Evolutionary conservation across 2,329 filamentous ascomycete species (phyloP).

Genomic region (Didymella exigua): DNA sequence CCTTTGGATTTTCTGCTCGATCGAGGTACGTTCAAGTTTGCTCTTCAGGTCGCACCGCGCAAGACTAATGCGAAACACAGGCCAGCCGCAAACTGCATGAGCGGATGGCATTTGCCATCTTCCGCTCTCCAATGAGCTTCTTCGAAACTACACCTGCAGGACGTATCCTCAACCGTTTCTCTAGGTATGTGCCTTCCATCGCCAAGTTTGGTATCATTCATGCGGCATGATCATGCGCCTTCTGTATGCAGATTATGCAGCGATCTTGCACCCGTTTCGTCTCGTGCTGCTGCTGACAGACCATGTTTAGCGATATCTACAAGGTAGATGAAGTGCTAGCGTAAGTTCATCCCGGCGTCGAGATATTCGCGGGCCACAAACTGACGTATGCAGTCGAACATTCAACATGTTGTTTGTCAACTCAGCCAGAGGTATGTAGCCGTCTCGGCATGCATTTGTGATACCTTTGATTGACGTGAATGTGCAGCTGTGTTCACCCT

Average conservation of each 20-base stretch:
- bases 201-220: background rate
- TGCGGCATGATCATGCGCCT: background rate
- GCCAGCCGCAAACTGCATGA: slow-evolving; percentile 96
- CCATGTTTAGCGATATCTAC: slow-evolving; percentile 68
- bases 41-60: slow-evolving; percentile 17
- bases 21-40: slow-evolving; percentile 69
- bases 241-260: background rate
- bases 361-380: background rate
- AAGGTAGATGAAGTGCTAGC: slow-evolving; percentile 90
- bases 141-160: slow-evolving; percentile 97
- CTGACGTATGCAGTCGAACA: slow-evolving; percentile 62
- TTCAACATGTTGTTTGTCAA: slow-evolving; percentile 84
- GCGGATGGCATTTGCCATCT: slow-evolving; percentile 95
- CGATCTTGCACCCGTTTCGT: background rate
- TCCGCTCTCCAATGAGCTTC: slow-evolving; percentile 97
- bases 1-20: slow-evolving; percentile 99
- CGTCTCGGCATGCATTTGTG: slow-evolving; percentile 19
- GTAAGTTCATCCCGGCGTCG: slow-evolving; percentile 42
- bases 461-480: slow-evolving; percentile 30
- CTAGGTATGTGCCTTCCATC: slow-evolving; percentile 66
- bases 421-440: slow-evolving; percentile 54
- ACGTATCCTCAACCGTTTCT: slow-evolving; percentile 96
- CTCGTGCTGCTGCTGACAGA: slow-evolving; percentile 7
- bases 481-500: slow-evolving; percentile 73
- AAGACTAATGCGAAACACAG: slow-evolving; percentile 51